Base-by-base conservation (phyloP, 1,139 yeast species). In the Lodderomyces jiufengensis region DNA sequence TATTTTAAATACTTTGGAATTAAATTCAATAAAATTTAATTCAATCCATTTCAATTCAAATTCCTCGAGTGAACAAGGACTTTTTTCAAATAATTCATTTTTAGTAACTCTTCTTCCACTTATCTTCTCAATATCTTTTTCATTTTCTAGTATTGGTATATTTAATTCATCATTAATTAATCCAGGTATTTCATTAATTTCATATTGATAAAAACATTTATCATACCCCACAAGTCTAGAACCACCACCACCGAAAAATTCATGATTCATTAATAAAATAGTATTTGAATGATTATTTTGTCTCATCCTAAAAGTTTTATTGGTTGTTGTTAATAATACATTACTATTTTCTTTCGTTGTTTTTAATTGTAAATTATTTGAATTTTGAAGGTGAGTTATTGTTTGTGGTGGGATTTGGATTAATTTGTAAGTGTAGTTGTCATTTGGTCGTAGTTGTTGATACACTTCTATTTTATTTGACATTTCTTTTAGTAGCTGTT, bases 281-380 rank as follows among this genome's bases (percentile, higher is more conserved):
- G 94, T 75, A 55, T 90, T 88, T 8, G 96, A 84, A 56, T 90
- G 97, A 54, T 86, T 85, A 68, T 85, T 81, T 49, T 84, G 90
- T 32, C 90, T 70, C 14, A 88, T 52, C 37, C 67, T 67, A 74
- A 78, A 87, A 0, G 95, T 83, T 37, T 66, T 57, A 27, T 61
- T 47, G 7, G 60, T 50, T 1, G 94, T 75, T 42, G 90, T 81
- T n/a, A 85, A 55, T 20, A 80, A 84, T 16, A 84, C 68, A 10
- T 21, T 14, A 18, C 13, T 29, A 27, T 26, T 11, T n/a, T 23
- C 28, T 18, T 24, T 12, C 3, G 72, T 54, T 2, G 85, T 65
- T 52, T 80, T 80, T 42, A 82, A 56, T 27, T 53, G 49, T 5
- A 81, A 54, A 12, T 55, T 20, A 18, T 14, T 16, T 5, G 5